Percentiles rank a stretch among this genome's conserved stretches.
Evolutionary conservation across 306 rosid genomes (phyloP).

Genomic region (Sesbania bispinosa): DNA sequence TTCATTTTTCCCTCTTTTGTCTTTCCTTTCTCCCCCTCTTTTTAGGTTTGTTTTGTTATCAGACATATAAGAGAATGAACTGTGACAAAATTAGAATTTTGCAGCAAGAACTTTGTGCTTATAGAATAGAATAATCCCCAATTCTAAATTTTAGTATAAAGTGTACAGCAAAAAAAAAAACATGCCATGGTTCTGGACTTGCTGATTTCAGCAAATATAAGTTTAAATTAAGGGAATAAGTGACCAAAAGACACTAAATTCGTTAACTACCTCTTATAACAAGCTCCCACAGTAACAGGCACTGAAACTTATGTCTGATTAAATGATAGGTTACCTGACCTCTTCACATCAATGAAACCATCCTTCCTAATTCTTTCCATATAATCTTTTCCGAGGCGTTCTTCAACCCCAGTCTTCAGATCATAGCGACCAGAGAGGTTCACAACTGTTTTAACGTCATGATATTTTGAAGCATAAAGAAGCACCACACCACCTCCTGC

Average conservation of each 20-base stretch:
- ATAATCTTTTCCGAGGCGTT: slow-evolving; percentile 62
- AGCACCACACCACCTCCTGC: slow-evolving; percentile 81
- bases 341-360: slow-evolving; percentile 60
- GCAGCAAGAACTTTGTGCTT: not conserved
- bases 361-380: slow-evolving; percentile 55
- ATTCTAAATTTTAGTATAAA: not conserved
- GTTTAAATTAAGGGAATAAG: not conserved
- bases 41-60: too few species aligned
- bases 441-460: slow-evolving; percentile 51
- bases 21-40: too few species aligned
- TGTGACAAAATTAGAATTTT: not conserved
- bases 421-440: slow-evolving; percentile 80
- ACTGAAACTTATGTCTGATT: slow-evolving; percentile 13
- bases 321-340: slow-evolving; percentile 45
- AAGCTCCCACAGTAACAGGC: not conserved
- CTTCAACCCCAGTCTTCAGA: slow-evolving; percentile 52
- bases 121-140: too few species aligned
- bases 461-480: slow-evolving; percentile 73
- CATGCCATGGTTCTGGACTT: not conserved
- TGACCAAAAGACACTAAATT: not conserved
- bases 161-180: not conserved
- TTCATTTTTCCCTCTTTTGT: too few species aligned
- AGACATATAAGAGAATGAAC: not conserved
- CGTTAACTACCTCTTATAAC: not conserved
- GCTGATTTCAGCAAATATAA: not conserved